A percentile compares a stretch with the other conserved stretches of the same genome.
Conservation (phyloP, 306 rosid genomes). For the Canavalia gladiata region DNA sequence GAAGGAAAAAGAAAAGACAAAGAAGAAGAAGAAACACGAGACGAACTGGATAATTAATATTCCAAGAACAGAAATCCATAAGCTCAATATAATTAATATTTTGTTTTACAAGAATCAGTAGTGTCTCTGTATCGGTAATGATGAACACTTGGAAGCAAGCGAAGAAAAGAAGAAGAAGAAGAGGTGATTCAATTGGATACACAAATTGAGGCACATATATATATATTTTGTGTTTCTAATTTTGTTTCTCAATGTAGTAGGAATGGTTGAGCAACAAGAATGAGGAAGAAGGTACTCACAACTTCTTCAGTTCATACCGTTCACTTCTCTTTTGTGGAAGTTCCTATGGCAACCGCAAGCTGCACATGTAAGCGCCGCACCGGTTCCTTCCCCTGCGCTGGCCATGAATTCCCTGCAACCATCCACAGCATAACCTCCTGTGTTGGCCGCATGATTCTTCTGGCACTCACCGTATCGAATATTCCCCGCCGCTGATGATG, state of each 20-base stretch:
- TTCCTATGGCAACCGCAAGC: slow-evolving; percentile 94
- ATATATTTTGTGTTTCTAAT: neutral
- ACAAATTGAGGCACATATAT: slow-evolving; percentile 13
- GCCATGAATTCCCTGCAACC: slow-evolving; percentile 96
- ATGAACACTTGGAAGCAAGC: slow-evolving; percentile 38
- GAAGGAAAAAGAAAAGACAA: neutral
- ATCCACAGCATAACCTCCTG: slow-evolving; percentile 92
- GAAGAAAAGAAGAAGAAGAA: neutral
- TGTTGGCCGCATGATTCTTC: slow-evolving; percentile 90
- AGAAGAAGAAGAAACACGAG: neutral
- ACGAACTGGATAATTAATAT: neutral
- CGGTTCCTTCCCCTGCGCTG: slow-evolving; percentile 63
- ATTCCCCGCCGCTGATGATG: slow-evolving; percentile 54
- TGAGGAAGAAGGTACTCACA: too few species aligned
- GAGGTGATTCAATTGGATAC: slow-evolving; percentile 30
- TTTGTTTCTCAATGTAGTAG: slow-evolving; percentile 6
- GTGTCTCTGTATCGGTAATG: slow-evolving; percentile 19
- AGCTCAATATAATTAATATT: neutral
- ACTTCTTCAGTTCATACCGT: neutral
- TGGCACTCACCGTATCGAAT: slow-evolving; percentile 82
- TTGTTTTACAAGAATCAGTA: slow-evolving; percentile 27
- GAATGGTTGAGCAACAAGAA: neutral
- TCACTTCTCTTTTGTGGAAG: slow-evolving; percentile 77
- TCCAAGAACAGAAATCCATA: slow-evolving; percentile 25
- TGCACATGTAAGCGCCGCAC: slow-evolving; percentile 74